phyloP scores from a whole-genome alignment of 164 flowering plant genomes.

The Litsea cubeba region DNA sequence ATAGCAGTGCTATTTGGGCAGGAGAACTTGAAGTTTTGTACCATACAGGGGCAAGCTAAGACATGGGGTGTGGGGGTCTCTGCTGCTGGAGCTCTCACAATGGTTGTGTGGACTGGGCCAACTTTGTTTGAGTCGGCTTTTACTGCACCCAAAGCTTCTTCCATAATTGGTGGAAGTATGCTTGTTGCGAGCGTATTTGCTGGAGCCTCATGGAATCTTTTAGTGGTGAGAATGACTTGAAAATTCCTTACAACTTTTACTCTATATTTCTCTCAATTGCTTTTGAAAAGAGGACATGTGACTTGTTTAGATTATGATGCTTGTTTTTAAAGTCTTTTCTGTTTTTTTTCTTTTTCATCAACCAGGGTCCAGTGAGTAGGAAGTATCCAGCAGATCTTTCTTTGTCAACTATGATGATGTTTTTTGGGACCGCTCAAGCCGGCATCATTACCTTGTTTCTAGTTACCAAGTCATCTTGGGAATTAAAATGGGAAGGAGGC shows the following conservation, averaged over 20 bases:
- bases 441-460: slow-evolving; percentile 11
- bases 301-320: too few species aligned
- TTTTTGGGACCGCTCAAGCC: slow-evolving; percentile 19
- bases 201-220: slow-evolving; percentile 12
- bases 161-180: slow-evolving; percentile 10
- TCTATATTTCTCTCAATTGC: too few species aligned
- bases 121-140: background rate
- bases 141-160: background rate
- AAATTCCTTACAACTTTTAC: background rate
- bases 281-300: too few species aligned
- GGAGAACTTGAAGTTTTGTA: slow-evolving; percentile 15
- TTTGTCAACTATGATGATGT: slow-evolving; percentile 18
- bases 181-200: slow-evolving; percentile 7
- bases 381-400: slow-evolving; percentile 5
- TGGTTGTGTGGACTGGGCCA: slow-evolving; percentile 22
- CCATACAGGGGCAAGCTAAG: slow-evolving; percentile 20
- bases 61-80: slow-evolving; percentile 16
- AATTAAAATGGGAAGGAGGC: slow-evolving; percentile 15
- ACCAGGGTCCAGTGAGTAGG: background rate
- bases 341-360: background rate
- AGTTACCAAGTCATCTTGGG: slow-evolving; percentile 11
- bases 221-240: slow-evolving; percentile 9
- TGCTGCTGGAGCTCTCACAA: slow-evolving; percentile 13
- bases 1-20: slow-evolving; percentile 17
- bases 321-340: too few species aligned